Percentiles rank a stretch among this genome's conserved stretches.
phyloP scores from a whole-genome alignment of 2,329 filamentous ascomycete species.

The Elsinoe batatas region DNA sequence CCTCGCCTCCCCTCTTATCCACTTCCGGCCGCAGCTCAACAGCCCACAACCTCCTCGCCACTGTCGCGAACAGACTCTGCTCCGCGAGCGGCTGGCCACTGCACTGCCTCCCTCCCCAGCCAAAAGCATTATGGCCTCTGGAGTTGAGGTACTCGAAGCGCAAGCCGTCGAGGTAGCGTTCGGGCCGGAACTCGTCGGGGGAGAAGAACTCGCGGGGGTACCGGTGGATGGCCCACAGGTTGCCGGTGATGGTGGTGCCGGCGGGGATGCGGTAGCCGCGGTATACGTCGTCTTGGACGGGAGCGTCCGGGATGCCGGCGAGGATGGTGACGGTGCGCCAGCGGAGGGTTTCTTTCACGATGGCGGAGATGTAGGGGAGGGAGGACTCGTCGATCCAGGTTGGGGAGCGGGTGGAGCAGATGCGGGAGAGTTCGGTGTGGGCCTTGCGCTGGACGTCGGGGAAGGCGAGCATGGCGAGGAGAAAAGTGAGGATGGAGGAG shows the following conservation, averaged over 20 bases:
- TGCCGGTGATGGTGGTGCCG: slow-evolving; percentile 13
- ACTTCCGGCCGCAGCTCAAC: background rate
- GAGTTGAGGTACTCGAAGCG: background rate
- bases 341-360: slow-evolving; percentile 30
- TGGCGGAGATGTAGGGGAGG: slow-evolving; percentile 26
- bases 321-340: slow-evolving; percentile 29
- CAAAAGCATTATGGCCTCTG: slow-evolving; percentile 1
- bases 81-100: slow-evolving; percentile 5
- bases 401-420: slow-evolving; percentile 23
- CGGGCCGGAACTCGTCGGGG: slow-evolving; percentile 20
- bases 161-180: slow-evolving; percentile 18
- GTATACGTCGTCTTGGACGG: slow-evolving; percentile 20
- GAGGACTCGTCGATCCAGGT: slow-evolving; percentile 24
- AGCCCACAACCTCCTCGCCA: background rate
- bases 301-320: slow-evolving; percentile 22
- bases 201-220: slow-evolving; percentile 18
- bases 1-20: background rate
- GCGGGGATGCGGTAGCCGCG: slow-evolving; percentile 22
- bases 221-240: slow-evolving; percentile 22
- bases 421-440: slow-evolving; percentile 25
- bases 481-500: slow-evolving; percentile 28
- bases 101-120: slow-evolving; percentile 6
- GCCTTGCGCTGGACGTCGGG: slow-evolving; percentile 24
- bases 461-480: slow-evolving; percentile 23
- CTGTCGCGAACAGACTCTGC: background rate